Evolutionary conservation across 306 rosid genomes (phyloP).

Genomic region (Medicago lupulina): DNA sequence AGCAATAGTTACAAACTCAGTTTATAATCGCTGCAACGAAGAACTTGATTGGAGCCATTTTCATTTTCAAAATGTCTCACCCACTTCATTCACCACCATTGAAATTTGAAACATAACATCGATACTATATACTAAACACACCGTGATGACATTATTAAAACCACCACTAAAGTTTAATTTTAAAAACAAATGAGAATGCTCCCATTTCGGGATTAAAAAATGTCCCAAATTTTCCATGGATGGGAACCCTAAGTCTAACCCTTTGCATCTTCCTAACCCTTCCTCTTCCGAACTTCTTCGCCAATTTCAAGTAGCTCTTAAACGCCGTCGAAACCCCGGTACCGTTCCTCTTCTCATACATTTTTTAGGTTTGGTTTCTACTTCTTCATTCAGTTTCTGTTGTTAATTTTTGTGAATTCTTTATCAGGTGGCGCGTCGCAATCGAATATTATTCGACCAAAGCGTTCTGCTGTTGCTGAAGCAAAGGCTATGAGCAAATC

Average conservation of each 20-base stretch:
- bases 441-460: conserved; percentile 52
- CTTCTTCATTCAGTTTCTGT: not conserved
- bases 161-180: not conserved
- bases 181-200: not conserved
- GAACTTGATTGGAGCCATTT: not conserved
- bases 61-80: not conserved
- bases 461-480: conserved; percentile 60
- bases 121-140: too few species aligned
- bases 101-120: too few species aligned
- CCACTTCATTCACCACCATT: too few species aligned
- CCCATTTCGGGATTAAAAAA: conserved; percentile 11
- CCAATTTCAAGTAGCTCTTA: conserved; percentile 44
- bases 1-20: too few species aligned
- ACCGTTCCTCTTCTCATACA: not conserved
- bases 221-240: conserved; percentile 61
- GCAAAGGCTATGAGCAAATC: not conserved
- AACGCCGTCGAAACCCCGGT: conserved; percentile 47
- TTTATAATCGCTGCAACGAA: too few species aligned
- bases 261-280: too few species aligned
- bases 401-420: not conserved
- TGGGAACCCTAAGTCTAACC: conserved; percentile 60
- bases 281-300: conserved; percentile 56
- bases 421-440: conserved; percentile 51
- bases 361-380: not conserved
- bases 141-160: too few species aligned